Percentiles rank a stretch among this genome's conserved stretches.
These are phyloP conservation scores for Glutinoglossum americanum DNA, from an alignment of 495 filamentous ascomycete genomes.

Conservation along the genomic window DNA sequence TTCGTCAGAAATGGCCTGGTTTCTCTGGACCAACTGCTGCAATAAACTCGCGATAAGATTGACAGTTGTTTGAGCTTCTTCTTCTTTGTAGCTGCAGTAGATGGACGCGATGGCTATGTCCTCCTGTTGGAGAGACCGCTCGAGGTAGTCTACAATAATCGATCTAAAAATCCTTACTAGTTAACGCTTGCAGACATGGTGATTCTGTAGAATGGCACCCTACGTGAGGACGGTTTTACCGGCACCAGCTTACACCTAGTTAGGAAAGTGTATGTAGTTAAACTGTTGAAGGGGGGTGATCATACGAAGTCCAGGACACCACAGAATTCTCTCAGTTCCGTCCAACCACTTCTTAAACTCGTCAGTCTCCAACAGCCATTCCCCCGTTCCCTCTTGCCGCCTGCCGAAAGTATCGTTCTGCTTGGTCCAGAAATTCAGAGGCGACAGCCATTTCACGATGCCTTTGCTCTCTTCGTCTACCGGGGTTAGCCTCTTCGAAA, in stretches of 20 bases:
- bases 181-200: background rate
- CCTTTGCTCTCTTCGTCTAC: background rate
- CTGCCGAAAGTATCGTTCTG: background rate
- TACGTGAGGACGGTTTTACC: constrained; percentile 3
- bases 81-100: constrained; percentile 8
- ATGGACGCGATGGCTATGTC: constrained; percentile 2
- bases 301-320: constrained; percentile 2
- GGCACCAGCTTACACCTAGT: background rate
- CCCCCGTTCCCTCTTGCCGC: constrained; percentile 1
- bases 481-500: no score
- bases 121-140: background rate
- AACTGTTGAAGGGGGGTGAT: background rate
- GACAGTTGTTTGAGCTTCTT: constrained; percentile 1
- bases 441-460: background rate
- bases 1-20: background rate
- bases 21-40: constrained; percentile 2
- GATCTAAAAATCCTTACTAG: background rate
- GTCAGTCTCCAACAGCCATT: background rate
- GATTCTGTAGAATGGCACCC: background rate
- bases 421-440: background rate
- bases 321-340: background rate
- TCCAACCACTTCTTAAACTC: background rate
- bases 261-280: background rate
- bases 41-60: no score
- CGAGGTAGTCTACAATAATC: background rate